Base-by-base conservation (phyloP, 1,139 yeast genomes). In the Suhomyces ambrosiae region DNA sequence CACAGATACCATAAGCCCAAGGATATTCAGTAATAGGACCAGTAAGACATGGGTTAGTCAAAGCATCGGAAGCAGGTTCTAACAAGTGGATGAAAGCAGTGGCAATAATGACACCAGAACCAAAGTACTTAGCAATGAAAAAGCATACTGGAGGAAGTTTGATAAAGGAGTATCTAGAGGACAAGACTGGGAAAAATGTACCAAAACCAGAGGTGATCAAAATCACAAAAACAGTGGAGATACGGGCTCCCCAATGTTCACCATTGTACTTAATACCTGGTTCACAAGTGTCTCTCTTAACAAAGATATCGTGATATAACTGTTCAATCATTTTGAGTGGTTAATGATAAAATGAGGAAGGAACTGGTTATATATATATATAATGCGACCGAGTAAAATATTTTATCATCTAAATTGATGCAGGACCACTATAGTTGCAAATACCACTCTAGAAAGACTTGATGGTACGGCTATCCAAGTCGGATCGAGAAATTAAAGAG, bases 21-120 rank as follows among this genome's bases (percentile, higher is more conserved):
- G 88, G 85, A 50, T 79, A 80, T 11, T 62, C 71, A 2, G 60
- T 63, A 65, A 81, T 77, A 2, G 71, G 69, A 21, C 74, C 77
- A 21, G 81, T 79, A 24, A 82, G 68, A 60, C 87, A 81, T 6
- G 64, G 67, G 36, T 66, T 52, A 0, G 74, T 61, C 38, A 82
- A 65, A 3, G 71, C 65, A 24, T 79, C 83, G 48, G 73, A 66
- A 3, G 95, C 95, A 0, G 96, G 96, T 49, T 82, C 81, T 50
- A 89, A 68, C 44, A 89, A 68, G 62, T 89, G 97, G 40, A 89
- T 82, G 52, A 87, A 84, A 0, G 95, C 89, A 1, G 96, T 89
- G 1, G 96, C 92, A 7, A 88, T 72, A 54, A 89, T 89, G 35
- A 89, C 96, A 35, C 97, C 97, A 1, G 95, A 83, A 44, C 97